A percentile compares a stretch with the other conserved stretches of the same genome.
These are phyloP conservation scores for Annulohypoxylon moriforme DNA, from an alignment of 495 filamentous ascomycete species.

Conservation along the genomic window DNA sequence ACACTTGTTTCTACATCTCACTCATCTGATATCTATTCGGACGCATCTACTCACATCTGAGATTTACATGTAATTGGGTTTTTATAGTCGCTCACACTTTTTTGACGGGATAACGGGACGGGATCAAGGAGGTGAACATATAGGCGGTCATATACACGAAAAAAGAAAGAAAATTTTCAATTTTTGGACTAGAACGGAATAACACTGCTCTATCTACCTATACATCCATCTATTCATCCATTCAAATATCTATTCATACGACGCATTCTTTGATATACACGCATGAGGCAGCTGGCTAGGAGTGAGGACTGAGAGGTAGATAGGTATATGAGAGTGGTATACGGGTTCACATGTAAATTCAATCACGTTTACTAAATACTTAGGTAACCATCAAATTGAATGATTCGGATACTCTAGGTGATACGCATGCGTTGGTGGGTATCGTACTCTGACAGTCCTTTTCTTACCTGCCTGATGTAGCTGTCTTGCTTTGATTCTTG, in stretches of 20 bases:
- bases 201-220: conserved; percentile 7
- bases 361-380: neutral
- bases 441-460: neutral
- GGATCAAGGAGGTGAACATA: conserved; percentile 9
- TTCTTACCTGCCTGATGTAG: too few species aligned
- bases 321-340: neutral
- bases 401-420: neutral
- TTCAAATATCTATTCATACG: neutral
- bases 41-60: conserved; percentile 6
- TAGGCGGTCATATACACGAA: conserved; percentile 9
- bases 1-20: neutral
- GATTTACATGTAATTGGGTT: conserved; percentile 11
- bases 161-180: conserved; percentile 3
- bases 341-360: neutral
- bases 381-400: neutral
- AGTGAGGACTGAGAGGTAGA: neutral
- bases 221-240: neutral
- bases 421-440: neutral
- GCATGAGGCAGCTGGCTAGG: neutral
- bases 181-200: conserved; percentile 9
- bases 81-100: neutral
- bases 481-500: neutral
- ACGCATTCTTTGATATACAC: neutral
- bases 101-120: neutral
- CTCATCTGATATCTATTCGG: conserved; percentile 25